Evolutionary conservation across 1,284 basidiomycete species (phyloP), one percentile per base, ranked within the genome.

Genomic region (Cryptococcus sp.): DNA sequence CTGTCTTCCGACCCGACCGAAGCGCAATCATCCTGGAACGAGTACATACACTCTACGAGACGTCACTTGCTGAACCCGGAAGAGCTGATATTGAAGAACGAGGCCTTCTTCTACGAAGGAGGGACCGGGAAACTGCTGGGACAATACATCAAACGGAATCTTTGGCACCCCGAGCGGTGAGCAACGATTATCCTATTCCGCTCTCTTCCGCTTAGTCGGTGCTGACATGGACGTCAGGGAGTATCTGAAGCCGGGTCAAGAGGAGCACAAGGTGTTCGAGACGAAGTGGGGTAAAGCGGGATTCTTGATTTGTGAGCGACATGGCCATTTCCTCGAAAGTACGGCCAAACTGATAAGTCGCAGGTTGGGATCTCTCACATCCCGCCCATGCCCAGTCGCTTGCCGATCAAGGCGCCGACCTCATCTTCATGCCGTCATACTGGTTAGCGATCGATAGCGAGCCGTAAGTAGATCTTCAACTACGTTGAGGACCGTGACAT

Each of bases 81-180:
- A 73, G 74, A 72, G 65, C 59, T 71, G 2, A 50, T 53, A 1
- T 53, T 76, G 50, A 53, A 64, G 27, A 78, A 78, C 56, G 73
- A 68, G 13, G 77, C 77, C 6, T 77, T 76, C 63, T 77, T 71
- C 59, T 69, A 76, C 52, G 71, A 78, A 13, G 31, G 31, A 35
- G 67, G 61, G 7, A 61, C 54, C 8, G 76, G 75, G 3, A 52
- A 68, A 22, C 41, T 72, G 5, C 25, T 64, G 3, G 73, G 73
- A 0, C 49, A 66, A 39, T 80, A 78, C 58, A 62, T 69, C 15
- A 80, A 80, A 65, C 65, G 62, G 42, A 79, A 78, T 59, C 61
- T 80, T 4, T 80, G 78, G 78, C 76, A 78, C 56, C 73, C 76
- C 11, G 78, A 80, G 65, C 59, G 75, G 75, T 76, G 40, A 52